Evolutionary conservation across 177 flowering plant species (phyloP), one percentile per base, ranked within the genome.

Genomic region (Vitis hybrid): DNA sequence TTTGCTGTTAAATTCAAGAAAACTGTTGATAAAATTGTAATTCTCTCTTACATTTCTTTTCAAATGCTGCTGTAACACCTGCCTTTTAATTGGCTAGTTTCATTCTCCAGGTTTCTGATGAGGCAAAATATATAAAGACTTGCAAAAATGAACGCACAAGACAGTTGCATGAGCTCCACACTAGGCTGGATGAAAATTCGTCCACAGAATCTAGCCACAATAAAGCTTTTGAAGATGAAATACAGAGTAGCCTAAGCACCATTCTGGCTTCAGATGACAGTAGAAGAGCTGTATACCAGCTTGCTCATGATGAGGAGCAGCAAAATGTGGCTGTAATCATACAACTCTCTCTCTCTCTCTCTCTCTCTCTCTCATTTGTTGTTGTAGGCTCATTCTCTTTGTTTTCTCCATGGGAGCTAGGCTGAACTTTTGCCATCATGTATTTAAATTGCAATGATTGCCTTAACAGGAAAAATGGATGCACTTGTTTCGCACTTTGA

Each of bases 391-490:
- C n/a, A 9, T 65, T 16, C 56, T 48, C 52, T 51, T 13, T 21
- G 16, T 58, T 27, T 32, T 61, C 12, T 57, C 11, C 16, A 6
- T 60, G 24, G 12, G 56, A 64, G 56, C 5, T 55, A n/a, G 9
- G 4, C 2, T 11, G 54, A 3, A 19, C 12, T 56, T 46, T 40
- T 59, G 11, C 55, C 50, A 68, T 14, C 15, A 55, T 58, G 24
- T 54, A 13, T 69, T 40, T 60, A 56, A 66, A 62, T 60, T 52
- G 18, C 15, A 51, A 13, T 6, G 49, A 11, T 64, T 65, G 30
- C 68, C 74, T 74, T 18, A 57, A 78, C 86, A 95, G 99, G 97
- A 87, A 71, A 93, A 91, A 70, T 96, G 99, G 98, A 78, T 93
- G 60, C 98, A 89, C 75, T 81, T 89, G 84, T 85, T 92, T 64